phyloP scores from a whole-genome alignment of 225 moss, liverwort and hornwort genomes.

The Bryoerythrophyllum caledonicum region DNA sequence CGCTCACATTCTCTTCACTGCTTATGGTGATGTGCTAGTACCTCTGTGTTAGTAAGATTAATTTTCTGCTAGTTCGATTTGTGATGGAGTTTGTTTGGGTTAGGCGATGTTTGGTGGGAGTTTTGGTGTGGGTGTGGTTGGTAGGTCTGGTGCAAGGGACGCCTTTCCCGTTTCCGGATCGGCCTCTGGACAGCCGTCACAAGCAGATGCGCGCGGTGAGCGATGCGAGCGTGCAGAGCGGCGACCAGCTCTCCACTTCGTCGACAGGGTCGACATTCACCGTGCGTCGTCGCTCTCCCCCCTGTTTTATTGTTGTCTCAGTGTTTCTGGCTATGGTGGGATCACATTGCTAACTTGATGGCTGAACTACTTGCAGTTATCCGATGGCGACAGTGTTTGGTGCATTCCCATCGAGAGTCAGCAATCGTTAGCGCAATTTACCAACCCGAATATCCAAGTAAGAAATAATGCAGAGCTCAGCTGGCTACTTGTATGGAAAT shows the following conservation, averaged over 20 bases:
- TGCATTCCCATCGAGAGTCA: constrained; percentile 49
- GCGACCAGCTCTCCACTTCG: constrained; percentile 18
- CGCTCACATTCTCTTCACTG: too few relatives aligned
- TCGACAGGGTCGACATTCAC: constrained; percentile 4
- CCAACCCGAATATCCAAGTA: constrained; percentile 39
- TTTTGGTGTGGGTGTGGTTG: background rate
- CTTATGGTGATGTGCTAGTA: too few relatives aligned
- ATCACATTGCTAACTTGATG: background rate
- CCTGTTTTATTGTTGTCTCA: background rate
- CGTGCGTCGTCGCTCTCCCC: constrained; percentile 17
- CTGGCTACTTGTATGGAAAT: background rate
- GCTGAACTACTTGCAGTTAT: constrained; percentile 24
- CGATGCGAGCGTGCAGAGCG: background rate
- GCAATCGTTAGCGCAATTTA: constrained; percentile 27
- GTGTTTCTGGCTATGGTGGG: background rate
- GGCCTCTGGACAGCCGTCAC: constrained; percentile 32
- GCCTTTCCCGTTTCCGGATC: constrained; percentile 29
- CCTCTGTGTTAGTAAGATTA: too few relatives aligned
- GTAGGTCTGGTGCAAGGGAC: constrained; percentile 25
- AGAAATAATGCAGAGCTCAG: background rate
- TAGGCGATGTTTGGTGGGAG: background rate
- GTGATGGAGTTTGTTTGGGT: background rate
- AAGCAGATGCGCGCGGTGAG: constrained; percentile 36
- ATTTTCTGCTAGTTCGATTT: background rate
- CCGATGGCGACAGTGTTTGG: constrained; percentile 47